Conservation (phyloP, 441 rosid species). For the Rhodomyrtus psidioides region DNA sequence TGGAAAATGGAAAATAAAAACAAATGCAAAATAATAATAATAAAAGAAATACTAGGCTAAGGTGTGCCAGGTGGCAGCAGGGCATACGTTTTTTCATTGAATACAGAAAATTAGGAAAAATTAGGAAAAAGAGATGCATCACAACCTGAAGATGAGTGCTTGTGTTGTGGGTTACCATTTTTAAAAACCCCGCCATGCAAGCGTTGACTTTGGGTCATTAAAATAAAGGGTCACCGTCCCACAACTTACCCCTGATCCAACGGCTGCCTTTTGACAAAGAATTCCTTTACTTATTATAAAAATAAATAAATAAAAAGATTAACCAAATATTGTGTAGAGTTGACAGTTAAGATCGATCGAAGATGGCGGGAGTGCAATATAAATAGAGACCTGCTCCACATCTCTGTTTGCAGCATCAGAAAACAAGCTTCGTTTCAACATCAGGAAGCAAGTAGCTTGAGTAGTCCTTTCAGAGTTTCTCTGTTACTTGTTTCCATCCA, state of each 20-base stretch:
- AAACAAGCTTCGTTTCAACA: neutral
- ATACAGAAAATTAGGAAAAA: neutral
- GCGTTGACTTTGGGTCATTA: constrained; percentile 16
- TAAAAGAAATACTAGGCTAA: neutral
- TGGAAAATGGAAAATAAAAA: neutral
- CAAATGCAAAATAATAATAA: too few species aligned
- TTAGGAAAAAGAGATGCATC: neutral
- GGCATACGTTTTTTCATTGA: neutral
- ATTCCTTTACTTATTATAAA: neutral
- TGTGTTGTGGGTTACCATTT: neutral
- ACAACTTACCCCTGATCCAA: constrained; percentile 2
- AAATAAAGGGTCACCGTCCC: constrained; percentile 22
- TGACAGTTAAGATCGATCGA: constrained; percentile 13
- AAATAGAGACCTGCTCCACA: constrained; percentile 12
- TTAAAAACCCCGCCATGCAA: neutral
- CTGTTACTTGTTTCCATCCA: neutral
- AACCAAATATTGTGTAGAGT: neutral
- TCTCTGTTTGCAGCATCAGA: constrained; percentile 4
- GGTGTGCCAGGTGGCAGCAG: neutral
- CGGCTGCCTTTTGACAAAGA: constrained; percentile 7
- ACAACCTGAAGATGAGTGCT: neutral
- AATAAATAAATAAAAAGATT: constrained; percentile 5
- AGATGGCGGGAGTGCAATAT: constrained; percentile 40
- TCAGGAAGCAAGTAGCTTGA: constrained; percentile 9
- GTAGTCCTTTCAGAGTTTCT: neutral